Percentiles rank a stretch among this genome's conserved stretches.
These are phyloP conservation scores for Dendrobium officinale DNA, from an alignment of 106 monocot species.

Conservation along the genomic window DNA sequence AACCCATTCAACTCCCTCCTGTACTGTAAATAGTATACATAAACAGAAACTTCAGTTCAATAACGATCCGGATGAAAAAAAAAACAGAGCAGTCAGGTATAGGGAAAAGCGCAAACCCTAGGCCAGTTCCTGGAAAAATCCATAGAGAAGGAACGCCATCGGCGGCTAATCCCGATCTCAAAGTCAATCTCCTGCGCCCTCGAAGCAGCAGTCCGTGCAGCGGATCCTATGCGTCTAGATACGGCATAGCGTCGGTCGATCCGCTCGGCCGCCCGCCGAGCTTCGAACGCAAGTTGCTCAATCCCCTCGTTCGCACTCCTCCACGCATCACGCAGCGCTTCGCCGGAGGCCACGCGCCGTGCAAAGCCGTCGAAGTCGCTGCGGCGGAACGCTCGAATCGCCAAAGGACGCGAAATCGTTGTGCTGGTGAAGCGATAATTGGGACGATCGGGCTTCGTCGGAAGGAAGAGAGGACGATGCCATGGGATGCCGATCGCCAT, in stretches of 20 bases:
- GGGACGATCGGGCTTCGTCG: background rate
- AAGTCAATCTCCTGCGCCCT: conserved; percentile 63
- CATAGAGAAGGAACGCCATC: conserved; percentile 55
- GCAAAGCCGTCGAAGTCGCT: conserved; percentile 69
- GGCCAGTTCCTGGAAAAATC: conserved; percentile 92
- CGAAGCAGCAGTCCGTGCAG: conserved; percentile 30
- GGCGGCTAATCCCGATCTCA: conserved; percentile 64
- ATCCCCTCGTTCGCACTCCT: conserved; percentile 66
- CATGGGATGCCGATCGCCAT: conserved; percentile 9
- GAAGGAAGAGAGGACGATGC: conserved; percentile 14
- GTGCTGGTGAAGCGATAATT: conserved; percentile 3
- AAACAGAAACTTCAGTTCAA: conserved; percentile 5
- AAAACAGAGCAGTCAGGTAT: background rate
- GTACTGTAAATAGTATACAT: conserved; percentile 46
- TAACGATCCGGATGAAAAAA: background rate
- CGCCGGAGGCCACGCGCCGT: conserved; percentile 52
- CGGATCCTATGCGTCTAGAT: conserved; percentile 47
- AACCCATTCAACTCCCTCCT: conserved; percentile 55
- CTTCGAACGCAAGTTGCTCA: conserved; percentile 75
- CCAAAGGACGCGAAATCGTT: background rate
- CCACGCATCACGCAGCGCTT: conserved; percentile 71
- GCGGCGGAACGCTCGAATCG: conserved; percentile 49
- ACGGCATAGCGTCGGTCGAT: conserved; percentile 62
- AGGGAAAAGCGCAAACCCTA: conserved; percentile 41
- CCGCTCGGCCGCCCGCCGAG: conserved; percentile 52